A percentile compares a stretch with the other conserved stretches of the same genome.
phyloP scores from a whole-genome alignment of 2,329 filamentous ascomycete species.

The Colletotrichum sublineola region DNA sequence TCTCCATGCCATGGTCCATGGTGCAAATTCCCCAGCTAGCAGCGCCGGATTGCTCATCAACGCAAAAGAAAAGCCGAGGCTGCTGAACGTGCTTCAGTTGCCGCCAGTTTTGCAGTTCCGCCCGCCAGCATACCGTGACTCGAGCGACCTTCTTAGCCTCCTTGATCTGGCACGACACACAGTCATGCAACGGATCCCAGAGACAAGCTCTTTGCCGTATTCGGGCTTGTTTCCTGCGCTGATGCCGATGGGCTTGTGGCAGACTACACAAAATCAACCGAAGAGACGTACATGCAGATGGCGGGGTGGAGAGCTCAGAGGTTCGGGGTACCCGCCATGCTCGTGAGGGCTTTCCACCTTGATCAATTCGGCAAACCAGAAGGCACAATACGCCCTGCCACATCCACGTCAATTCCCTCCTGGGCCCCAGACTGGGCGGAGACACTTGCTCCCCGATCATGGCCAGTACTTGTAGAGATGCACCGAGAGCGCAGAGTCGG shows the following conservation, averaged over 20 bases:
- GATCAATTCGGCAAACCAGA: background rate
- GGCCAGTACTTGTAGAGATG: background rate
- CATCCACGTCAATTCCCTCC: background rate
- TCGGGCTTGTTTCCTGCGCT: conserved; percentile 45
- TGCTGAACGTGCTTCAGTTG: background rate
- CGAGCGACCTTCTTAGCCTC: conserved; percentile 14
- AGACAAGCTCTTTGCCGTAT: conserved; percentile 47
- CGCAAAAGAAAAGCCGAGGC: background rate
- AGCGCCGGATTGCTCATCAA: background rate
- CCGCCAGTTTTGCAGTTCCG: conserved; percentile 14
- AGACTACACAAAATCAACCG: conserved; percentile 42
- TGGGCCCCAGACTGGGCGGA: conserved; percentile 14
- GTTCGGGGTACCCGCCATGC: background rate
- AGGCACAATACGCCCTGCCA: background rate
- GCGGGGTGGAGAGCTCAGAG: conserved; percentile 19
- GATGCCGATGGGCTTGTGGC: conserved; percentile 32
- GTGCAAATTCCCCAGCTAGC: background rate
- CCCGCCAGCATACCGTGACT: conserved; percentile 4
- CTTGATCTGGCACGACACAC: background rate
- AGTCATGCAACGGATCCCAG: conserved; percentile 44
- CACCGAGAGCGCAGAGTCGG: background rate
- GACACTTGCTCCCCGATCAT: background rate
- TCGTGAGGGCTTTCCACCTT: background rate
- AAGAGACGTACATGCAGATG: background rate
- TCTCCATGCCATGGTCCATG: conserved; percentile 7